Percentiles rank a stretch among this genome's conserved stretches.
These are phyloP conservation scores for Waltergamsia citrina DNA, from an alignment of 2,329 filamentous ascomycete genomes.

Conservation along the genomic window DNA sequence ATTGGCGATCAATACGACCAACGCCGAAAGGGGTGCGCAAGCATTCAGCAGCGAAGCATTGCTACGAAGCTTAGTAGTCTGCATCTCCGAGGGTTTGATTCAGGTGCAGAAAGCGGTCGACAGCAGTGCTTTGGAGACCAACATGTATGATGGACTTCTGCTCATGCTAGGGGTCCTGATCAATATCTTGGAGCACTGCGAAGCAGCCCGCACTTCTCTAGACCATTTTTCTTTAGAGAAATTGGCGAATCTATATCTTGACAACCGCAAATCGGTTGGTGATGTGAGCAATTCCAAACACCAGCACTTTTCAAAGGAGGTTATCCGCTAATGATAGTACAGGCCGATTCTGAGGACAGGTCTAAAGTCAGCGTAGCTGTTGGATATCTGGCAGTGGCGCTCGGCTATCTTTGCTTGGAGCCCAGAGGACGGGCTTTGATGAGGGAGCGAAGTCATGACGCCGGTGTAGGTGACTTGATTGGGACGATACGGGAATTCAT, in stretches of 20 bases:
- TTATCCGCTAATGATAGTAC: too few species aligned
- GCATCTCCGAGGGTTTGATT: conserved; percentile 42
- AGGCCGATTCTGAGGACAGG: conserved; percentile 66
- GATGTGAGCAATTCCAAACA: conserved; percentile 45
- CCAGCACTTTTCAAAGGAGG: background rate
- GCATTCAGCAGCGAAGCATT: conserved; percentile 55
- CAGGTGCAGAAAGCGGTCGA: conserved; percentile 36
- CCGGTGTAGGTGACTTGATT: conserved; percentile 34
- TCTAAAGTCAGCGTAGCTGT: conserved; percentile 73
- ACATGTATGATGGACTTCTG: conserved; percentile 60
- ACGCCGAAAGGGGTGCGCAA: conserved; percentile 66
- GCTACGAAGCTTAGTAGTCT: conserved; percentile 34
- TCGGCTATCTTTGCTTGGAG: conserved; percentile 69
- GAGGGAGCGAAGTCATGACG: conserved; percentile 27
- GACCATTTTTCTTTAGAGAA: conserved; percentile 37
- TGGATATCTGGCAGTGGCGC: conserved; percentile 75
- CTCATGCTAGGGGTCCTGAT: conserved; percentile 76
- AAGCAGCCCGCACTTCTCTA: conserved; percentile 41
- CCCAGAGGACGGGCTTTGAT: conserved; percentile 33
- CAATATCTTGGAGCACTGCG: conserved; percentile 75
- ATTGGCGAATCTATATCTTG: conserved; percentile 58
- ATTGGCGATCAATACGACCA: conserved; percentile 77
- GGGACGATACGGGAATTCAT: conserved; percentile 47
- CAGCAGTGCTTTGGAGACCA: conserved; percentile 36
- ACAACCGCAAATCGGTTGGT: conserved; percentile 53